A percentile compares a stretch with the other conserved stretches of the same genome.
Evolutionary conservation across 192 early-diverging fungal genomes (phyloP).

Genomic region (Coemansia sp.): DNA sequence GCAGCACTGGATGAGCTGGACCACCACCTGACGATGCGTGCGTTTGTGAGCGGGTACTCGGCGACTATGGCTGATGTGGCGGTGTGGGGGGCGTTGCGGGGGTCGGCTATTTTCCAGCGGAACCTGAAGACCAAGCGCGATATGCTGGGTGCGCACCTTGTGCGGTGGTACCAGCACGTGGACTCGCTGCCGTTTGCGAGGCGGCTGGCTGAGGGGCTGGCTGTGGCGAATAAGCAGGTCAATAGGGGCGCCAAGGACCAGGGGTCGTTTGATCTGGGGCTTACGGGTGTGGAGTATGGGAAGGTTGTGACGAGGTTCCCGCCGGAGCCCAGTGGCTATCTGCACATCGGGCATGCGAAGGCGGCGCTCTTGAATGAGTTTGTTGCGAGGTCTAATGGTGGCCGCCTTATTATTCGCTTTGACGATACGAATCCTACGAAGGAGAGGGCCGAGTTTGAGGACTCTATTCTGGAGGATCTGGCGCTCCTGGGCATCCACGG

Average conservation of each 20-base stretch:
- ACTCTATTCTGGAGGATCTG: conserved; percentile 93
- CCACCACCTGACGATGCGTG: conserved; percentile 78
- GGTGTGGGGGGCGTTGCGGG: conserved; percentile 84
- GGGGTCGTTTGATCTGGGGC: conserved; percentile 90
- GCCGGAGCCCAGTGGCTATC: conserved; percentile 96
- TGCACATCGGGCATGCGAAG: conserved; percentile 99
- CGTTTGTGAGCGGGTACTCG: conserved; percentile 76
- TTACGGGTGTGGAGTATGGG: conserved; percentile 77
- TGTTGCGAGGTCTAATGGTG: conserved; percentile 87
- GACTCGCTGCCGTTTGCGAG: conserved; percentile 57
- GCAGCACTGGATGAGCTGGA: conserved; percentile 69
- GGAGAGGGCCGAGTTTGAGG: conserved; percentile 96
- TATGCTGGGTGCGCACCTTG: conserved; percentile 64
- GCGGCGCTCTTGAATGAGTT: conserved; percentile 97
- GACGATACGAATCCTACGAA: conserved; percentile 99
- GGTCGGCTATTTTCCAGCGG: conserved; percentile 73
- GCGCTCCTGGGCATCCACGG: conserved; percentile 79
- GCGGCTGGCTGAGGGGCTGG: conserved; percentile 29
- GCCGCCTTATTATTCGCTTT: conserved; percentile 92
- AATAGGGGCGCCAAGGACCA: conserved; percentile 62
- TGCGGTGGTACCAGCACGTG: conserved; percentile 81
- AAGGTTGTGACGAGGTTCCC: conserved; percentile 97
- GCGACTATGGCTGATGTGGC: conserved; percentile 78
- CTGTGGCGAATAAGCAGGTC: conserved; percentile 3
- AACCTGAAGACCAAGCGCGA: conserved; percentile 69